Base-by-base conservation (phyloP, 768 basidiomycete genomes). In the Hericium rajendrae region DNA sequence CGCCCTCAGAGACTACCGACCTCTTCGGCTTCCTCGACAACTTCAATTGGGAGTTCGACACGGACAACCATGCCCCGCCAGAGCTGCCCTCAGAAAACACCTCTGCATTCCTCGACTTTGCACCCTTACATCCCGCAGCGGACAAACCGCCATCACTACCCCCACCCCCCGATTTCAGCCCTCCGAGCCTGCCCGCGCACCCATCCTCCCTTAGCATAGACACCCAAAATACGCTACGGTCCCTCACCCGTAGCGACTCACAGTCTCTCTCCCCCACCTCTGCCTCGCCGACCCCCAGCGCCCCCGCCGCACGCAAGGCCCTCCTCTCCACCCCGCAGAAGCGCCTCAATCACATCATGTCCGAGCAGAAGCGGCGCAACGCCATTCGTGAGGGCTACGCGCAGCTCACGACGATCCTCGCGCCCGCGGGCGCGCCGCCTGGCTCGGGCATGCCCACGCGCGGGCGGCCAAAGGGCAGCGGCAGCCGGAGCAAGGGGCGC, bases 361-460 rank as follows among this genome's bases (percentile, higher is more conserved):
- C 90, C 6, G 93, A 95, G 68, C 92, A 95, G 72, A 91, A 91
- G 66, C 88, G 93, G 8, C 83, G 93, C 10, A 94, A 94, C 65
- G 88, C 89, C 53, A 95, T 95, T 63, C 84, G 90, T 43, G 86
- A 90, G 60, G 91, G 91, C 41, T 95, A 94, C 70, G 84, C 89
- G 1, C 89, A 92, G 67, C 73, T 95, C 43, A 92, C 91, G 37
- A 73, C 84, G 0, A 74, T 95, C 22, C 83, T 94, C 55, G 83
- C 89, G 0, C 88, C 90, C n/a, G 85, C 83, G 4, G 89, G 88
- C 4, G 76, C 83, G 2, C 81, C 85, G 52, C 77, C 79, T 0
- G 81, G 71, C 32, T 65, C 88, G 40, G 83, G 81, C 40, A 81
- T 87, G 81, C 89, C 86, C 16, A 85, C 84, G 6, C 76, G 89